phyloP scores from a whole-genome alignment of 495 filamentous ascomycete genomes.

The Filosporella fistucella region DNA sequence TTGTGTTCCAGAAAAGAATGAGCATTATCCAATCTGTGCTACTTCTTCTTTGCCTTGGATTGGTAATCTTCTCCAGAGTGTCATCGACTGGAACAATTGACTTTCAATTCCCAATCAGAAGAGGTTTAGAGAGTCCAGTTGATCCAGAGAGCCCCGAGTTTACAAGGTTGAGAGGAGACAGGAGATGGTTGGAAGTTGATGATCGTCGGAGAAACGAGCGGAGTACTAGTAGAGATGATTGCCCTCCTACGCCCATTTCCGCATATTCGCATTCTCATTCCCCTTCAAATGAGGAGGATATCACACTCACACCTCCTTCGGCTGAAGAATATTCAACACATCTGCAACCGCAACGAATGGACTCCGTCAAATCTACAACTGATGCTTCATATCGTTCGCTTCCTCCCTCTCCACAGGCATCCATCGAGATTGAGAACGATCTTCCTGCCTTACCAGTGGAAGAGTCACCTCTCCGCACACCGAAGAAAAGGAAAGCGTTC shows the following conservation, averaged over 20 bases:
- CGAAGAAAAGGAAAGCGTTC: too few species aligned
- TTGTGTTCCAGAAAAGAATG: constrained; percentile 94
- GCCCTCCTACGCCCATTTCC: constrained; percentile 17
- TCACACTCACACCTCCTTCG: constrained; percentile 15
- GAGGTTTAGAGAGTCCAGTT: constrained; percentile 15
- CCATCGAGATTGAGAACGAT: too few species aligned
- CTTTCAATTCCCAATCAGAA: constrained; percentile 15
- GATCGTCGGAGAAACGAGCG: constrained; percentile 8
- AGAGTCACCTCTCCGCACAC: too few species aligned
- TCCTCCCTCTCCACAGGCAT: too few species aligned
- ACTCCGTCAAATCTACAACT: too few species aligned
- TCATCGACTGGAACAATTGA: constrained; percentile 20
- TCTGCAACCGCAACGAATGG: too few species aligned
- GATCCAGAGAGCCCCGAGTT: constrained; percentile 11
- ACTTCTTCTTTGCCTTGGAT: constrained; percentile 78
- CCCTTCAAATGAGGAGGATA: constrained; percentile 7
- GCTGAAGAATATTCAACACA: too few species aligned
- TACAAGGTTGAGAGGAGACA: neutral
- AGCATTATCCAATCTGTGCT: constrained; percentile 83
- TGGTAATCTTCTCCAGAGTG: constrained; percentile 71
- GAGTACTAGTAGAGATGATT: constrained; percentile 14
- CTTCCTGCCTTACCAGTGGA: too few species aligned
- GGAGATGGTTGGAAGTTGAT: constrained; percentile 13
- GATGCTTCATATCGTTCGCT: too few species aligned
- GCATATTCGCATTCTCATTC: constrained; percentile 12